Percentiles rank a stretch among this genome's conserved stretches.
Evolutionary conservation across 2,329 filamentous ascomycete genomes (phyloP).

Genomic region (Colletotrichum theobromicola): DNA sequence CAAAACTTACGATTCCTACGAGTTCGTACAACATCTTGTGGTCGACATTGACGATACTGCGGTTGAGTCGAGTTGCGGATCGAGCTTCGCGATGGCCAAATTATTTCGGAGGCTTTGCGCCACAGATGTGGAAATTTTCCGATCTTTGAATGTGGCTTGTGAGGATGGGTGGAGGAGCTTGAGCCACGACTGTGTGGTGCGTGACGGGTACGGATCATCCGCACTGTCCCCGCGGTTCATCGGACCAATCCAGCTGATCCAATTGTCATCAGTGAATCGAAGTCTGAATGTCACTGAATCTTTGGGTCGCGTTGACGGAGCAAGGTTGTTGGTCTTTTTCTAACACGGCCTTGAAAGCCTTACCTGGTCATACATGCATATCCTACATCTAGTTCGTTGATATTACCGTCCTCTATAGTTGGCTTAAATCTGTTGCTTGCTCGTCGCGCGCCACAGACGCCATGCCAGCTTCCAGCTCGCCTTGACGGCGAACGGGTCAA

Average conservation of each 20-base stretch:
- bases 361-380: not conserved
- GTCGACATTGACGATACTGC: slow-evolving; percentile 31
- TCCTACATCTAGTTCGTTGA: not conserved
- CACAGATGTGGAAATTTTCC: slow-evolving; percentile 11
- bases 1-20: slow-evolving; percentile 85
- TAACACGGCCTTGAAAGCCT: not conserved
- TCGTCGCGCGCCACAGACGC: slow-evolving; percentile 64
- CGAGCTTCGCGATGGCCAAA: slow-evolving; percentile 14
- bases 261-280: not conserved
- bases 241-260: slow-evolving; percentile 1
- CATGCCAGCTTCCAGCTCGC: slow-evolving; percentile 85
- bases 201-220: not conserved
- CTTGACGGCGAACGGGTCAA: slow-evolving; percentile 77
- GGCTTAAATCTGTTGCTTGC: slow-evolving; percentile 50
- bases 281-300: not conserved
- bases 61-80: not conserved
- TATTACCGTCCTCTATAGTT: not conserved
- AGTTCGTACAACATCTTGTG: slow-evolving; percentile 92
- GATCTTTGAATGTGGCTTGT: not conserved
- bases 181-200: slow-evolving; percentile 1
- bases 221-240: not conserved
- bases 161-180: not conserved
- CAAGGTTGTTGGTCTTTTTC: not conserved
- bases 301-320: not conserved
- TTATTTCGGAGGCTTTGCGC: slow-evolving; percentile 10